phyloP scores from a whole-genome alignment of 805 yeast species.

The Metschnikowia sp. region DNA sequence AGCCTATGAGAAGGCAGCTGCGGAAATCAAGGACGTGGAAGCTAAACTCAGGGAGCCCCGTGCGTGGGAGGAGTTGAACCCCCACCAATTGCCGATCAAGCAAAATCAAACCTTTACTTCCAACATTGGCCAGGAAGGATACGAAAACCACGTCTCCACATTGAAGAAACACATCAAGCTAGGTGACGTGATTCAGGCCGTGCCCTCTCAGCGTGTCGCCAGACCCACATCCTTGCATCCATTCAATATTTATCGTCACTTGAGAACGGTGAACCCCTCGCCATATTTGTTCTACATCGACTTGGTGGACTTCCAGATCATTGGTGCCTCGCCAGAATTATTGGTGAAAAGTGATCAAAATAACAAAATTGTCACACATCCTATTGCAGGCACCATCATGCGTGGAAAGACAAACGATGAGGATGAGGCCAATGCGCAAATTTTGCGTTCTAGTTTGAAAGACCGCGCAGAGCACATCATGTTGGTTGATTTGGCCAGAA shows the following conservation, averaged over 20 bases:
- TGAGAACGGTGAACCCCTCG: constrained; percentile 94
- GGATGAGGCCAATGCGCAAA: constrained; percentile 78
- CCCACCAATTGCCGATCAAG: constrained; percentile 72
- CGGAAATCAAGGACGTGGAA: constrained; percentile 57
- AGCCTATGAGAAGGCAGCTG: constrained; percentile 53
- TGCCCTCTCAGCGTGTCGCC: constrained; percentile 95
- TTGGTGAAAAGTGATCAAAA: constrained; percentile 75
- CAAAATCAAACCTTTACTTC: constrained; percentile 71
- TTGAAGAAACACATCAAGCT: constrained; percentile 78
- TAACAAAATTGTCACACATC: constrained; percentile 84
- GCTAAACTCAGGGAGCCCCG: constrained; percentile 43
- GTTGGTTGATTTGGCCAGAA: constrained; percentile 97
- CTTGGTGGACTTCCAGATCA: constrained; percentile 85
- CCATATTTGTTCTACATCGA: constrained; percentile 96
- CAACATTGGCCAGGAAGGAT: constrained; percentile 91
- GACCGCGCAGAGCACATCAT: constrained; percentile 98
- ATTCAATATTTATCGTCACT: constrained; percentile 90
- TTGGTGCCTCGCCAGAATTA: constrained; percentile 97
- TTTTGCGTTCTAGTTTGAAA: constrained; percentile 70
- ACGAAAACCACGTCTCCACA: constrained; percentile 72
- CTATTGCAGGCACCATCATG: constrained; percentile 94
- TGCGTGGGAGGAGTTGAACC: constrained; percentile 50
- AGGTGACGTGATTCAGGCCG: constrained; percentile 97
- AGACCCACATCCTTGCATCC: constrained; percentile 96
- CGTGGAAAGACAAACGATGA: constrained; percentile 91